Conservation (phyloP, 2,329 filamentous ascomycete genomes). For the Colletotrichum gigasporum region DNA sequence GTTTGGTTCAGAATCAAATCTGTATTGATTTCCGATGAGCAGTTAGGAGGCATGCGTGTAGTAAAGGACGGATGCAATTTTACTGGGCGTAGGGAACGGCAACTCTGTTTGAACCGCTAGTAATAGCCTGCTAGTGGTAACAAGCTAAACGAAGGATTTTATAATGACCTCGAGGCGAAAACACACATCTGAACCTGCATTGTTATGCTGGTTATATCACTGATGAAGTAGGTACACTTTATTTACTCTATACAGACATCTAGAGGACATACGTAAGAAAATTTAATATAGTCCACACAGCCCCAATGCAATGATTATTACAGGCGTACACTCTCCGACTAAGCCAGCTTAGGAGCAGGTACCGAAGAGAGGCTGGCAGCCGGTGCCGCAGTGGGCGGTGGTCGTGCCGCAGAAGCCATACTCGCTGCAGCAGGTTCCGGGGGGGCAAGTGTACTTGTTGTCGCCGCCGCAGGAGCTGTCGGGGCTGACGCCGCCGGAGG, state of each 20-base stretch:
- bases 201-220: too few relatives aligned
- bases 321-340: background rate
- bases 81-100: too few relatives aligned
- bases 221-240: constrained; percentile 11
- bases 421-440: constrained; percentile 32
- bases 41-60: too few relatives aligned
- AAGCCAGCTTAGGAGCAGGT: constrained; percentile 3
- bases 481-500: constrained; percentile 22
- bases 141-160: too few relatives aligned
- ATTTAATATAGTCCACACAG: background rate
- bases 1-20: too few relatives aligned
- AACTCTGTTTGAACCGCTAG: too few relatives aligned
- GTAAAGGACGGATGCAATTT: too few relatives aligned
- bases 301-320: background rate
- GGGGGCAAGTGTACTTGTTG: constrained; percentile 19
- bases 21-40: too few relatives aligned
- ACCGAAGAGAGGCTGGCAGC: constrained; percentile 29
- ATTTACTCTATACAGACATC: constrained; percentile 11
- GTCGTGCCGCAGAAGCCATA: constrained; percentile 35
- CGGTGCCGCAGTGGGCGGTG: constrained; percentile 32
- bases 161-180: too few relatives aligned
- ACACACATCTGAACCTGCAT: too few relatives aligned
- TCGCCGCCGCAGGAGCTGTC: constrained; percentile 25
- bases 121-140: too few relatives aligned
- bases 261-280: constrained; percentile 6